Percentiles rank a stretch among this genome's conserved stretches.
These are phyloP conservation scores for Pichia sp. DNA, from an alignment of 1,139 yeast species.

Conservation along the genomic window DNA sequence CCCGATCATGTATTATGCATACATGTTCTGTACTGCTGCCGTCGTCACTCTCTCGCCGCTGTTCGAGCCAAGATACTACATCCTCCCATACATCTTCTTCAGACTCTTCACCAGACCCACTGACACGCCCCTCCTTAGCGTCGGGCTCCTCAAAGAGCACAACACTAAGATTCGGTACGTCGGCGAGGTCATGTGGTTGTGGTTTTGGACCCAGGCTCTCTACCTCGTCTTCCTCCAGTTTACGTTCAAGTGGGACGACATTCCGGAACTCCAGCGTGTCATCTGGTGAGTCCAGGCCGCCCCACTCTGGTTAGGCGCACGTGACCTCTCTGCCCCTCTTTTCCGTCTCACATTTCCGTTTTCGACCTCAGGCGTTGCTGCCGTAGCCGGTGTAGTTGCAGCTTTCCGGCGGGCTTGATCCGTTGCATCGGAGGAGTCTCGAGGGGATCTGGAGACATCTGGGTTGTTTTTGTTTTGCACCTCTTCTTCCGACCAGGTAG, in stretches of 20 bases:
- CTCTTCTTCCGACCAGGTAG: too few species aligned
- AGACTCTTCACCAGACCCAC: conserved; percentile 52
- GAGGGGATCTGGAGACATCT: not conserved
- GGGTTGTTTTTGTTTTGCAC: too few species aligned
- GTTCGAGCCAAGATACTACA: conserved; percentile 89
- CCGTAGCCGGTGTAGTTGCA: not conserved
- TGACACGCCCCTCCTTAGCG: conserved; percentile 33
- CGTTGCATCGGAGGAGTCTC: not conserved
- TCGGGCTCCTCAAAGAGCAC: conserved; percentile 25
- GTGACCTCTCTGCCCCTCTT: not conserved
- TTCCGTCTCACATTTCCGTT: not conserved
- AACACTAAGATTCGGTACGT: conserved; percentile 36
- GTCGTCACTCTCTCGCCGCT: conserved; percentile 85
- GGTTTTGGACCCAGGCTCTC: conserved; percentile 49
- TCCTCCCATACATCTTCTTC: conserved; percentile 74
- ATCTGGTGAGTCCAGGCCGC: conserved; percentile 58
- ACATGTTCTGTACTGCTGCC: conserved; percentile 47
- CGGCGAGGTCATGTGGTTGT: conserved; percentile 60
- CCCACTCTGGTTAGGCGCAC: not conserved
- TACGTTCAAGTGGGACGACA: conserved; percentile 67
- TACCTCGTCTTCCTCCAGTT: conserved; percentile 53
- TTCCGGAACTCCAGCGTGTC: conserved; percentile 65
- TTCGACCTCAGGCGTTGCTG: not conserved
- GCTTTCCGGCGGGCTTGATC: not conserved
- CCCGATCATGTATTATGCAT: conserved; percentile 42